Evolutionary conservation across 371 early-diverging fungal genomes (phyloP).

Genomic region (Mortierella sp.): DNA sequence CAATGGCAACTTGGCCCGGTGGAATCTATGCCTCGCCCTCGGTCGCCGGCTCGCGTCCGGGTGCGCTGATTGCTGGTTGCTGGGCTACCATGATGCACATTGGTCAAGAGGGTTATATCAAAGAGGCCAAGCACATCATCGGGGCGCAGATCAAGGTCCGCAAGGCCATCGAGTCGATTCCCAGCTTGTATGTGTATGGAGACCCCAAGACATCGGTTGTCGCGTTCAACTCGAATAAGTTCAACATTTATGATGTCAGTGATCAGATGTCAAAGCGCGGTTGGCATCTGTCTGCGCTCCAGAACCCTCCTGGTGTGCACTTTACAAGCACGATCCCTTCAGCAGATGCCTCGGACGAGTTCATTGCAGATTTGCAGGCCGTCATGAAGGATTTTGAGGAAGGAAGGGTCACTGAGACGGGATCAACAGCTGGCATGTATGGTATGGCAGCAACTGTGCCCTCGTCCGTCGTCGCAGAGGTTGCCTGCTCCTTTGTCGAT

Average conservation of each 20-base stretch:
- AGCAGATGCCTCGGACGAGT: constrained; percentile 76
- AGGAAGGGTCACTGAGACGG: constrained; percentile 76
- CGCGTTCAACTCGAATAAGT: constrained; percentile 76
- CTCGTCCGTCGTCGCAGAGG: constrained; percentile 84
- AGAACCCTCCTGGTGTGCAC: constrained; percentile 91
- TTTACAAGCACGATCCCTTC: constrained; percentile 90
- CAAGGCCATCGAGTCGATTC: constrained; percentile 60
- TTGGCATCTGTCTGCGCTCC: constrained; percentile 92
- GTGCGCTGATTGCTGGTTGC: constrained; percentile 95
- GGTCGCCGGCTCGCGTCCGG: constrained; percentile 93
- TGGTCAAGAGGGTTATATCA: constrained; percentile 90
- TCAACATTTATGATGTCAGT: constrained; percentile 87
- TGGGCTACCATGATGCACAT: constrained; percentile 94
- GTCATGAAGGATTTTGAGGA: constrained; percentile 75
- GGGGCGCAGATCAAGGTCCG: constrained; percentile 79
- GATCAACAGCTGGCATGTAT: constrained; percentile 89
- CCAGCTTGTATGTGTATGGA: constrained; percentile 85
- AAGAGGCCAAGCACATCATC: constrained; percentile 85
- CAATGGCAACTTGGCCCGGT: constrained; percentile 93
- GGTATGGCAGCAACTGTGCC: constrained; percentile 92
- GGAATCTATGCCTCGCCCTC: constrained; percentile 97
- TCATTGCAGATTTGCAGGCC: constrained; percentile 84
- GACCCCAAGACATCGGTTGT: constrained; percentile 89
- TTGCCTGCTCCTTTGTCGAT: constrained; percentile 88
- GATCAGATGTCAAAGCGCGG: constrained; percentile 81